Base-by-base conservation (phyloP, 495 filamentous ascomycete genomes). In the Neurospora tetrasperma region DNA sequence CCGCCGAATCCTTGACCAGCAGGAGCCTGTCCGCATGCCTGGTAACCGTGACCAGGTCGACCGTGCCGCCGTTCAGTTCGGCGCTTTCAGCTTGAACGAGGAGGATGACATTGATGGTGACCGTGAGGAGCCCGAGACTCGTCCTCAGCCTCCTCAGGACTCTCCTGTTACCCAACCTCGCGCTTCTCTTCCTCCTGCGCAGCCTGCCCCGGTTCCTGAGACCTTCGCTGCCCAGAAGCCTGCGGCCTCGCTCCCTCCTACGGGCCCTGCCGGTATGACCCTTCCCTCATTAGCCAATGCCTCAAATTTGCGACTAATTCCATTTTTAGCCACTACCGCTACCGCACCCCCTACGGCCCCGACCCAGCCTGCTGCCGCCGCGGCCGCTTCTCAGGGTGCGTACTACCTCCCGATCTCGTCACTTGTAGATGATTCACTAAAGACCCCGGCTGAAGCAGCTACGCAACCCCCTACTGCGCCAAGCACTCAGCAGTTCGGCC, bases 1-100 rank as follows among this genome's bases (percentile, higher is more conserved):
- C 79, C 90, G 94, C 39, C 90, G 93, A 74, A 87, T 97, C 54
- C 86, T 96, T 76, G 94, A 98, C 74, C 96, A 99, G 78, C 94
- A 95, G 78, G 96, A 99, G 80, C 93, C 94, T 20, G 96, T 99
- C 43, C 92, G 97, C 70, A 98, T 99, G 96, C 96, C 96, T 41
- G 94, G 93, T n/a, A 97, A 98, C 82, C 94, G 97, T 76, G 94
- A 94, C 46, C 73, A 79, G 46, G 93, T 99, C 10, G 94, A 97
- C 79, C 90, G 93, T 70, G 88, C 94, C 69, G 91, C 94, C n/a
- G 93, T 99, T 54, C 96, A 98, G 79, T 99, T 99, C 81, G 96
- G 96, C 70, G 96, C 93, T 79, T 93, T 99, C 87, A 95, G 92
- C 72, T 80, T 98, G 77, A 95, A 94, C 79, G 96, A 91, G 71